Evolutionary conservation across 495 filamentous ascomycete species (phyloP).

Genomic region (Usnea hakonensis): DNA sequence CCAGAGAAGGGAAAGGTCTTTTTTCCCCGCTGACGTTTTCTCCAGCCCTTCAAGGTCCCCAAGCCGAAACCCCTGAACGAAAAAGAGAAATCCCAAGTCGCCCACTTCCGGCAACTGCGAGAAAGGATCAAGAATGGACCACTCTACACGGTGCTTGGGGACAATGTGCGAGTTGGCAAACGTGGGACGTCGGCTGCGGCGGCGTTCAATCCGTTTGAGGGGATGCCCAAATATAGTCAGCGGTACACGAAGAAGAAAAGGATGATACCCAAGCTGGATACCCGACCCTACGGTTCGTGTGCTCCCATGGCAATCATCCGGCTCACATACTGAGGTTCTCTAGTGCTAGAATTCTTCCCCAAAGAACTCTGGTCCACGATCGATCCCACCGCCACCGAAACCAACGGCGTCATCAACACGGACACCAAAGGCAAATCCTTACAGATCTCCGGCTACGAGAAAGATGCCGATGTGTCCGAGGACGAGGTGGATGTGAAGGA

Average conservation of each 20-base stretch:
- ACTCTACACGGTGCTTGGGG: constrained; percentile 48
- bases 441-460: constrained; percentile 1
- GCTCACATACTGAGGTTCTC: not conserved
- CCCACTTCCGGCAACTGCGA: constrained; percentile 42
- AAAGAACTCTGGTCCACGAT: constrained; percentile 46
- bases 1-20: too few relatives aligned
- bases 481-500: constrained; percentile 29
- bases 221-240: constrained; percentile 51
- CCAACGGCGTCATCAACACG: constrained; percentile 25
- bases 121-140: constrained; percentile 49
- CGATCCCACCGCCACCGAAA: constrained; percentile 31
- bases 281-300: constrained; percentile 43
- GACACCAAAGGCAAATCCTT: constrained; percentile 29
- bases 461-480: constrained; percentile 4
- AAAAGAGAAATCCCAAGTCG: constrained; percentile 30
- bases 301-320: too few relatives aligned
- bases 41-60: constrained; percentile 22
- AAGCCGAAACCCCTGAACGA: constrained; percentile 26
- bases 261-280: constrained; percentile 42
- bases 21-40: not conserved
- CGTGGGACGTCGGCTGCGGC: constrained; percentile 6
- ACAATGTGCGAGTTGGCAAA: constrained; percentile 36
- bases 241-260: constrained; percentile 48
- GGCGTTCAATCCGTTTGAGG: constrained; percentile 48
- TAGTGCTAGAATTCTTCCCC: constrained; percentile 51